A percentile compares a stretch with the other conserved stretches of the same genome.
Evolutionary conservation across 1,284 basidiomycete genomes (phyloP).

Genomic region (Heterobasidion occidentale): DNA sequence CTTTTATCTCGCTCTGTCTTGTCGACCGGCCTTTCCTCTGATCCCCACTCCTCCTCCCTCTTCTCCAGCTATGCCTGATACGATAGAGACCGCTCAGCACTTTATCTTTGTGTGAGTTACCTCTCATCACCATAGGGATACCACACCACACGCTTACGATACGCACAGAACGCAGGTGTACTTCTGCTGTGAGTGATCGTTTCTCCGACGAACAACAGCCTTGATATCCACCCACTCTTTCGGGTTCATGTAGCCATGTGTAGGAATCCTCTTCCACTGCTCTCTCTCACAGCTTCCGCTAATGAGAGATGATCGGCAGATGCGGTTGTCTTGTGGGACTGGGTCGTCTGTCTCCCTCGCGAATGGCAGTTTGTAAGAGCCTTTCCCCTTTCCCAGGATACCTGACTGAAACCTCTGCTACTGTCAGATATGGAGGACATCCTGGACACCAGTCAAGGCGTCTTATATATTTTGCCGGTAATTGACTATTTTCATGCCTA

Average conservation of each 20-base stretch:
- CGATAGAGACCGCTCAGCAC: constrained; percentile 32
- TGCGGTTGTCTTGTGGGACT: constrained; percentile 75
- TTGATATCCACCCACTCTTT: constrained; percentile 13
- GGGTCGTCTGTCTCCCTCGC: constrained; percentile 65
- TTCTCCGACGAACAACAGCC: neutral
- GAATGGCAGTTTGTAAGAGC: constrained; percentile 62
- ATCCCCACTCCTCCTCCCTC: neutral
- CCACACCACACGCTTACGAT: neutral
- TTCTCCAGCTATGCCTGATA: constrained; percentile 27
- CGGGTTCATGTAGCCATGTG: constrained; percentile 55
- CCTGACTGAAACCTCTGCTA: constrained; percentile 8
- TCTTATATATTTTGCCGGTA: constrained; percentile 76
- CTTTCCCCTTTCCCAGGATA: constrained; percentile 9
- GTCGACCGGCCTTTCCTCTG: neutral
- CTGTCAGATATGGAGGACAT: constrained; percentile 66
- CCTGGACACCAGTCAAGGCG: constrained; percentile 73
- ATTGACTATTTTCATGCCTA: constrained; percentile 17
- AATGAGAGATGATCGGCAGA: constrained; percentile 32
- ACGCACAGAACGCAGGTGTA: constrained; percentile 58
- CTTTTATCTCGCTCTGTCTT: neutral
- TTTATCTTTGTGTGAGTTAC: constrained; percentile 45
- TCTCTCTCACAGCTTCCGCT: constrained; percentile 15
- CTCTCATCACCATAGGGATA: constrained; percentile 6
- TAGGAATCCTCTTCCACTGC: constrained; percentile 27
- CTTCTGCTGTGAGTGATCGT: constrained; percentile 62